A percentile compares a stretch with the other conserved stretches of the same genome.
Evolutionary conservation across 192 early-diverging fungal genomes (phyloP).

Genomic region (Coemansia sp.): DNA sequence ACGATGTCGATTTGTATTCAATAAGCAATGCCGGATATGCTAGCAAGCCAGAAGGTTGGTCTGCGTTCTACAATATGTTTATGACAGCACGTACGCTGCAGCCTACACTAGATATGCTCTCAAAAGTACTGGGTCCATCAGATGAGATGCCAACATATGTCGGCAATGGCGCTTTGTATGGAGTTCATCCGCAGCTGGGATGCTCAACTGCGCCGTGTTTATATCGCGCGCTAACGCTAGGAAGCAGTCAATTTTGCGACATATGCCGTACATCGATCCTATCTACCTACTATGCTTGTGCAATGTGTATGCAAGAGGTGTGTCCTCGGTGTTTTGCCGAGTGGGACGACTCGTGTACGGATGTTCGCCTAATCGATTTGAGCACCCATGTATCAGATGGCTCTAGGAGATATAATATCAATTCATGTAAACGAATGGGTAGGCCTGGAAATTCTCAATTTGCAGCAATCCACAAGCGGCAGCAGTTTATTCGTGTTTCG

Average conservation of each 20-base stretch:
- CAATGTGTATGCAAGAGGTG: slow-evolving; percentile 40
- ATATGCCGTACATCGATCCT: slow-evolving; percentile 52
- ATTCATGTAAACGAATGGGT: background rate
- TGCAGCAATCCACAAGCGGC: background rate
- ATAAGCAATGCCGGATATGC: background rate
- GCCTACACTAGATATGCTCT: background rate
- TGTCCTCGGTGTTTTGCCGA: slow-evolving; percentile 49
- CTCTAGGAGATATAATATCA: background rate
- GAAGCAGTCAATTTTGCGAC: slow-evolving; percentile 55
- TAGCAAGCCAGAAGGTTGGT: slow-evolving; percentile 1
- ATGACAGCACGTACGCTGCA: slow-evolving; percentile 11
- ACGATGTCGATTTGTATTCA: no score
- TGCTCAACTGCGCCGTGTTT: slow-evolving; percentile 34
- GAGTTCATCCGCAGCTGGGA: slow-evolving; percentile 9
- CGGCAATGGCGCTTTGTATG: slow-evolving; percentile 11
- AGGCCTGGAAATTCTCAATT: background rate
- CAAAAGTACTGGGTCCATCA: background rate
- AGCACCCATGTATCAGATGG: background rate
- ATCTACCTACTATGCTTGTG: slow-evolving; percentile 47
- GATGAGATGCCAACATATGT: background rate
- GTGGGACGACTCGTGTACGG: slow-evolving; percentile 11
- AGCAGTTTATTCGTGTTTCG: slow-evolving; percentile 32
- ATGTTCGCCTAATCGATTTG: background rate
- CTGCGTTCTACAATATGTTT: slow-evolving; percentile 14
- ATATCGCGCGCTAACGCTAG: background rate